Base-by-base conservation (phyloP, 352 stramenopile species). In the Globisporangium yorkense region DNA sequence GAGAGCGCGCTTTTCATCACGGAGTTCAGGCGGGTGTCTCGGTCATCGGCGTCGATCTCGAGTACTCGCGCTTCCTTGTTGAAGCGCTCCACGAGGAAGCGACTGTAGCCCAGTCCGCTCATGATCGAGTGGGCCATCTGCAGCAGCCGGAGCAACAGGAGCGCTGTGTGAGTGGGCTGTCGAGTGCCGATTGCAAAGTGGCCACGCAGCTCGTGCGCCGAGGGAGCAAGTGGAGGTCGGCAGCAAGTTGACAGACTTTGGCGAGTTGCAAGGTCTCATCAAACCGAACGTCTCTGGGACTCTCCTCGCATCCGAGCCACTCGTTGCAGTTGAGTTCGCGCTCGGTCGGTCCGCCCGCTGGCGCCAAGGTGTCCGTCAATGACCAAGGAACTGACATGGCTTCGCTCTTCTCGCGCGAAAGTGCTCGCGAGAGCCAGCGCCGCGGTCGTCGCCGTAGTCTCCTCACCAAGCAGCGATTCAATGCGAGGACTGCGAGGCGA, bases 201-300 rank as follows among this genome's bases (percentile, higher is more conserved):
- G 20, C 27, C 27, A 9, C 27, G 24, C 10, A 18, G 39, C 20
- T 20, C 21, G 56, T n/a, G 20, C 8, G 10, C 15, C 47, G 43
- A 48, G 6, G 2, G 18, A 16, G 6, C 43, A 48, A 24, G 21
- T 24, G 21, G 21, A 24, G 21, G 21, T 24, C 21, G 21, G 21
- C 21, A 48, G 6, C 18, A 13, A 49, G n/a, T 49, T 49, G 44
- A 16, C 44, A 31, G 44, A 21, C 21, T 24, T 2, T 16, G 31
- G 5, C 49, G 27, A n/a, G 33, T 13, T 49, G 44, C n/a, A 27
- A 49, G 44, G 31, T 24, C 2, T 49, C 44, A 33, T 33, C 20
- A 35, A 65, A 65, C 59, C 53, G 59, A 60, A 65, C 52, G 37
- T 65, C 52, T 65, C 59, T 56, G 37, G 2, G 24, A 21, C 27